Evolutionary conservation across 2,329 filamentous ascomycete species (phyloP).

Genomic region (Fusarium sp.): DNA sequence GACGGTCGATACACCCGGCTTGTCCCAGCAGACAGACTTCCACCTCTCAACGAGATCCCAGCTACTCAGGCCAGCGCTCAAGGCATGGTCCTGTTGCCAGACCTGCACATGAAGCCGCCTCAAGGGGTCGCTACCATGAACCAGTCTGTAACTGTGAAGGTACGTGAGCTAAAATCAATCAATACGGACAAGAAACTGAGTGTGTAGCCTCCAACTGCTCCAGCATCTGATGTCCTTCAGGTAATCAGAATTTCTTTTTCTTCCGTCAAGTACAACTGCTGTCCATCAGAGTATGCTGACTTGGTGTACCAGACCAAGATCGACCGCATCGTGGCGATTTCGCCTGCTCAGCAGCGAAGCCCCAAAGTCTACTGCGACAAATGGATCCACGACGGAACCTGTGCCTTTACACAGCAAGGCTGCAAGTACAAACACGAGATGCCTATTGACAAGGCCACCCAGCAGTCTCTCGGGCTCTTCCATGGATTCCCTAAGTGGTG

Average conservation of each 20-base stretch:
- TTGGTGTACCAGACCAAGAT: conserved; percentile 47
- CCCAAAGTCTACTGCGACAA: conserved; percentile 85
- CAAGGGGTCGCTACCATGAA: conserved; percentile 54
- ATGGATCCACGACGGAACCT: conserved; percentile 88
- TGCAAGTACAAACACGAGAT: conserved; percentile 94
- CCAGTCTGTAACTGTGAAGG: conserved; percentile 53
- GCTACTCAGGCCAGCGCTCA: conserved; percentile 51
- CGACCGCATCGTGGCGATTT: conserved; percentile 48
- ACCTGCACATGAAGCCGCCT: conserved; percentile 52
- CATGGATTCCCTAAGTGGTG: conserved; percentile 71
- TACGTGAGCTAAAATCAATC: conserved; percentile 46
- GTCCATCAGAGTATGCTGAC: conserved; percentile 5
- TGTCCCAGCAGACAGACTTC: conserved; percentile 36
- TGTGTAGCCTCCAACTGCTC: conserved; percentile 40
- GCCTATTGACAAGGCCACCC: conserved; percentile 74
- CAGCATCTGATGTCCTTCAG: conserved; percentile 49
- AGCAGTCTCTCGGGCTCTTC: conserved; percentile 77
- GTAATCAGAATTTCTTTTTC: conserved; percentile 40
- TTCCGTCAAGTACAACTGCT: not conserved
- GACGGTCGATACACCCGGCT: conserved; percentile 35
- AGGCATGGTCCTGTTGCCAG: conserved; percentile 61
- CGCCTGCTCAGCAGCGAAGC: conserved; percentile 56
- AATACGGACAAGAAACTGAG: conserved; percentile 44
- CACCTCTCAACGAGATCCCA: conserved; percentile 56
- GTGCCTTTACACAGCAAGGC: conserved; percentile 85